These are phyloP conservation scores for Yarrowia osloensis DNA, from an alignment of 805 yeast genomes.

Conservation along the genomic window DNA sequence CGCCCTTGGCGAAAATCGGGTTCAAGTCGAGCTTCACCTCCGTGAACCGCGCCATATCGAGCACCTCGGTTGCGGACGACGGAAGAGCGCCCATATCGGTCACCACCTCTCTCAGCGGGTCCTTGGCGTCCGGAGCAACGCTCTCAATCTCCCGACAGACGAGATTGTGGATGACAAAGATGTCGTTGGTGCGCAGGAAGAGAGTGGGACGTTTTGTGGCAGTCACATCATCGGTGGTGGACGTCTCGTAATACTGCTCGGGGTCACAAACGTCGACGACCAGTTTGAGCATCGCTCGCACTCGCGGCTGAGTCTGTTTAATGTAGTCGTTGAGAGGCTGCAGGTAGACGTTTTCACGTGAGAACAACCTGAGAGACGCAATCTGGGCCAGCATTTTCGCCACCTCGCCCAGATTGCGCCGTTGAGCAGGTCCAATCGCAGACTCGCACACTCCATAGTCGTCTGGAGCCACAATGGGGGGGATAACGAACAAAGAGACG, in stretches of 20 bases:
- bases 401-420: constrained; percentile 58
- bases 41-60: constrained; percentile 56
- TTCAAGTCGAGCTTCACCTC: constrained; percentile 60
- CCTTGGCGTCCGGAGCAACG: constrained; percentile 47
- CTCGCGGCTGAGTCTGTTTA: constrained; percentile 51
- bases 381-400: constrained; percentile 64
- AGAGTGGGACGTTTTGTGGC: constrained; percentile 50
- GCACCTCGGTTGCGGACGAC: constrained; percentile 49
- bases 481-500: constrained; percentile 42
- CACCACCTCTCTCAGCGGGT: constrained; percentile 53
- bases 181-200: constrained; percentile 43
- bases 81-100: constrained; percentile 48
- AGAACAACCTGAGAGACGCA: constrained; percentile 68
- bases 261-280: constrained; percentile 58
- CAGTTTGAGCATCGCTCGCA: constrained; percentile 49
- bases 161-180: constrained; percentile 46
- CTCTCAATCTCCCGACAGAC: constrained; percentile 39
- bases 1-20: constrained; percentile 51
- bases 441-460: constrained; percentile 52
- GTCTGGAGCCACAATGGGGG: constrained; percentile 46
- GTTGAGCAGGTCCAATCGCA: constrained; percentile 44
- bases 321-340: constrained; percentile 81
- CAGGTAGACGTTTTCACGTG: constrained; percentile 59
- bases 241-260: constrained; percentile 61
- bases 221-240: constrained; percentile 68